Percentiles rank a stretch among this genome's conserved stretches.
Conservation (phyloP, 2,329 filamentous ascomycete species). For the Alternaria arbusti region DNA sequence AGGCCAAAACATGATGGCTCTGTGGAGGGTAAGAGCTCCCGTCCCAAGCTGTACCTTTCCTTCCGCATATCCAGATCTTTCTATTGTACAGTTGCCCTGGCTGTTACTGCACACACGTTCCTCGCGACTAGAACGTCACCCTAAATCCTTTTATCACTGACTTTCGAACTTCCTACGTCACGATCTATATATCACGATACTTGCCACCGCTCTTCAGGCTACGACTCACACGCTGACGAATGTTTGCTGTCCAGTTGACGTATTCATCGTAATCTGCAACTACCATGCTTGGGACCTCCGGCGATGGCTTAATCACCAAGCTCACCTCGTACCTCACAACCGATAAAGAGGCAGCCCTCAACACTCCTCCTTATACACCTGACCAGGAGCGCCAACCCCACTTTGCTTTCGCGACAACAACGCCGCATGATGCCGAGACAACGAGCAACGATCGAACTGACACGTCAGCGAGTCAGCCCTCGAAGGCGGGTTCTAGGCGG, state of each 20-base stretch:
- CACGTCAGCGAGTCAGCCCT: neutral
- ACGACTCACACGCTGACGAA: neutral
- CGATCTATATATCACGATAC: neutral
- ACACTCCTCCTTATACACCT: neutral
- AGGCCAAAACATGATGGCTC: neutral
- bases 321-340: slow-evolving; percentile 5
- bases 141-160: neutral
- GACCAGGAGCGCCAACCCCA: neutral
- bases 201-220: neutral
- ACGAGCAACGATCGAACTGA: neutral
- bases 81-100: neutral
- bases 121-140: neutral
- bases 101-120: neutral
- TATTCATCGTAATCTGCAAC: neutral
- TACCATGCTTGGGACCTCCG: slow-evolving; percentile 1
- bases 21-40: neutral
- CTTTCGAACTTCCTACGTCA: neutral
- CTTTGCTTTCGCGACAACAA: neutral
- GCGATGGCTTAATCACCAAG: slow-evolving; percentile 7
- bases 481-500: neutral
- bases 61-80: neutral
- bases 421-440: neutral
- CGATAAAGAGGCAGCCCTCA: neutral
- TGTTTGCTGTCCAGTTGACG: neutral
- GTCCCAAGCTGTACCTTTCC: neutral